Evolutionary conservation across 306 rosid species (phyloP).

Genomic region (Prinsepia uniflora): DNA sequence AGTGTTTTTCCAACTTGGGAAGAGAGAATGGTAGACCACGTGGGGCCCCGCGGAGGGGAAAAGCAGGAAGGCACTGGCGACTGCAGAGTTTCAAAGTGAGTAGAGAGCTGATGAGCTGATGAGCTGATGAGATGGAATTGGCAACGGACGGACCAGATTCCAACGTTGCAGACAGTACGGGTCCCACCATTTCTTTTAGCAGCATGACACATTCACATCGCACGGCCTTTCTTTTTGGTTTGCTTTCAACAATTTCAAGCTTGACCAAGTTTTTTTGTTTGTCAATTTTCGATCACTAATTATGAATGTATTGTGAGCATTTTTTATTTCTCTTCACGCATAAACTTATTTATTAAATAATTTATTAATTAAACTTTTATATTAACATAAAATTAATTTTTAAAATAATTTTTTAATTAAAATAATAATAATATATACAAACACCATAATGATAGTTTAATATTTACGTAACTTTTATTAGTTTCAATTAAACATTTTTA

Average conservation of each 20-base stretch:
- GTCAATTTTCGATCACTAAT: background rate
- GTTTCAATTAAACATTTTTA: too few relatives aligned
- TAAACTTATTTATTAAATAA: too few relatives aligned
- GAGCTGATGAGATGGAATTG: background rate
- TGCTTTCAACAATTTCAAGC: background rate
- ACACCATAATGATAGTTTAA: too few relatives aligned
- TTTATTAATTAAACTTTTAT: too few relatives aligned
- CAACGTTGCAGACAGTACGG: background rate
- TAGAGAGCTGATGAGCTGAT: background rate
- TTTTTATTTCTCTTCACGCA: too few relatives aligned
- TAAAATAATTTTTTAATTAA: too few relatives aligned
- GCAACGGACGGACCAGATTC: background rate
- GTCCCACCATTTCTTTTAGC: slow-evolving; percentile 22
- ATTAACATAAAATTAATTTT: too few relatives aligned
- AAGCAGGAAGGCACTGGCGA: too few relatives aligned
- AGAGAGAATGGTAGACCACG: background rate
- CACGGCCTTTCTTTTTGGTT: background rate
- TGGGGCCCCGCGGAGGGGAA: too few relatives aligned
- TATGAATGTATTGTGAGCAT: too few relatives aligned
- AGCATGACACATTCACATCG: slow-evolving; percentile 18
- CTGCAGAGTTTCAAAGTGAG: background rate
- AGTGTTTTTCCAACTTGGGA: background rate
- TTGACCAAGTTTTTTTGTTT: background rate
- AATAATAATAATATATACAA: too few relatives aligned
- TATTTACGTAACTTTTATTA: too few relatives aligned